These are phyloP conservation scores for Pseudozyma sp. DNA, from an alignment of 1,284 basidiomycete species.

Conservation along the genomic window DNA sequence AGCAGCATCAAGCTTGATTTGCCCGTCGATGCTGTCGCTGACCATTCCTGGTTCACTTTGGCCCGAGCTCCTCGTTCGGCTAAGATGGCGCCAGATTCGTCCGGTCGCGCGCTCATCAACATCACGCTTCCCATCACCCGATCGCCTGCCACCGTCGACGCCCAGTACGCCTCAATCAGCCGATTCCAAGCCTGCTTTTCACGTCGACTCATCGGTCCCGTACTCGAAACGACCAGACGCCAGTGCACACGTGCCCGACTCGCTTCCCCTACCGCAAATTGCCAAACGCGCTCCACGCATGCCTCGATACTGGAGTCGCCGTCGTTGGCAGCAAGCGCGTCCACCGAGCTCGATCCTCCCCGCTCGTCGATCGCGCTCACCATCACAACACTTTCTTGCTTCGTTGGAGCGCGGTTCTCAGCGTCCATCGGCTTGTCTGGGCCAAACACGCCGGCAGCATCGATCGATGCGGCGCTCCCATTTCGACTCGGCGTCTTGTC, in stretches of 20 bases:
- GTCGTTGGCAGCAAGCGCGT: constrained; percentile 9
- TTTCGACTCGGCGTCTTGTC: neutral
- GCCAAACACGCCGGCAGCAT: constrained; percentile 2
- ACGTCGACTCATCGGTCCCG: constrained; percentile 9
- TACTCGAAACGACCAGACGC: constrained; percentile 47
- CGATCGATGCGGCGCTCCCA: neutral
- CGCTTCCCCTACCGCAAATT: constrained; percentile 39
- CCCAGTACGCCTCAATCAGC: constrained; percentile 13
- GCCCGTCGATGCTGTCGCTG: constrained; percentile 6
- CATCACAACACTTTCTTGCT: constrained; percentile 19
- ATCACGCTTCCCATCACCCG: constrained; percentile 18
- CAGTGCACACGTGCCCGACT: constrained; percentile 38
- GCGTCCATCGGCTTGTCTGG: constrained; percentile 3
- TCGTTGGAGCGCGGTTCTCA: neutral
- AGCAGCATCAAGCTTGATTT: constrained; percentile 19
- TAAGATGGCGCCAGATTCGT: constrained; percentile 18
- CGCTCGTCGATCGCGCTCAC: constrained; percentile 54
- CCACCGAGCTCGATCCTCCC: constrained; percentile 28
- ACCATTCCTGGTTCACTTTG: constrained; percentile 15
- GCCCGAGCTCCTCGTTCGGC: constrained; percentile 8
- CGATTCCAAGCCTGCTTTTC: constrained; percentile 37
- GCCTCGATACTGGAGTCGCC: constrained; percentile 19
- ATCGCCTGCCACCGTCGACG: neutral
- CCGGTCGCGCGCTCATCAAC: constrained; percentile 34
- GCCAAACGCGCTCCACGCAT: constrained; percentile 42